Evolutionary conservation across 108 stramenopile genomes (phyloP).

Genomic region (Cyclostephanos invisitatus): DNA sequence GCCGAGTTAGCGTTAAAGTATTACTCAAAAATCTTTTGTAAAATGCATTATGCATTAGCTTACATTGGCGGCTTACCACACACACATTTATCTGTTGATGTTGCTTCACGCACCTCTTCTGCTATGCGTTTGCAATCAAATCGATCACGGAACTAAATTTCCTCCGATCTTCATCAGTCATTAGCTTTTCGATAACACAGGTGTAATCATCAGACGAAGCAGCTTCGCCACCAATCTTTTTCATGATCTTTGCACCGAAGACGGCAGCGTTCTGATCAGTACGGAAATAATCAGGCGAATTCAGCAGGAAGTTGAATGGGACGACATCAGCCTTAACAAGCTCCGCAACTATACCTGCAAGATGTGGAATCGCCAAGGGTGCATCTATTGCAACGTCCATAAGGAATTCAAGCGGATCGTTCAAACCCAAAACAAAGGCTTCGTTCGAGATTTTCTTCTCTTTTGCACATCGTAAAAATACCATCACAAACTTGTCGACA

Average conservation of each 20-base stretch:
- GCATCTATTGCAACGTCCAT: slow-evolving; percentile 83
- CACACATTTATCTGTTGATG: background rate
- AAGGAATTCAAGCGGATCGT: slow-evolving; percentile 80
- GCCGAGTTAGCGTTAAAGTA: no score
- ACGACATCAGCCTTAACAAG: slow-evolving; percentile 53
- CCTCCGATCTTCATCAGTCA: slow-evolving; percentile 71
- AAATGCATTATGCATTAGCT: background rate
- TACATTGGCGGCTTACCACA: background rate
- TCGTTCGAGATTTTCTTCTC: slow-evolving; percentile 52
- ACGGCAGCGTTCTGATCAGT: slow-evolving; percentile 65
- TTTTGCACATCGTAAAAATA: slow-evolving; percentile 45
- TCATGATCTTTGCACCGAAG: slow-evolving; percentile 67
- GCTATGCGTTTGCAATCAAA: slow-evolving; percentile 37
- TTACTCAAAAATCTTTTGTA: no score
- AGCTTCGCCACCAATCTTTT: slow-evolving; percentile 56
- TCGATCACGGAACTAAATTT: slow-evolving; percentile 41
- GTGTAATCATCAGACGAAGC: slow-evolving; percentile 39
- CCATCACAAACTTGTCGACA: slow-evolving; percentile 55
- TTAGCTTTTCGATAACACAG: slow-evolving; percentile 59
- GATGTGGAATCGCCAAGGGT: slow-evolving; percentile 63
- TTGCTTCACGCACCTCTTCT: background rate
- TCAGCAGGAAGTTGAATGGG: slow-evolving; percentile 53
- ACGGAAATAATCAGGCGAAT: slow-evolving; percentile 72
- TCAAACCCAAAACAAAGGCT: slow-evolving; percentile 56
- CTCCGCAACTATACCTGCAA: slow-evolving; percentile 62